Evolutionary conservation across 2,329 filamentous ascomycete genomes (phyloP).

Genomic region (Neoarthrinium moseri): DNA sequence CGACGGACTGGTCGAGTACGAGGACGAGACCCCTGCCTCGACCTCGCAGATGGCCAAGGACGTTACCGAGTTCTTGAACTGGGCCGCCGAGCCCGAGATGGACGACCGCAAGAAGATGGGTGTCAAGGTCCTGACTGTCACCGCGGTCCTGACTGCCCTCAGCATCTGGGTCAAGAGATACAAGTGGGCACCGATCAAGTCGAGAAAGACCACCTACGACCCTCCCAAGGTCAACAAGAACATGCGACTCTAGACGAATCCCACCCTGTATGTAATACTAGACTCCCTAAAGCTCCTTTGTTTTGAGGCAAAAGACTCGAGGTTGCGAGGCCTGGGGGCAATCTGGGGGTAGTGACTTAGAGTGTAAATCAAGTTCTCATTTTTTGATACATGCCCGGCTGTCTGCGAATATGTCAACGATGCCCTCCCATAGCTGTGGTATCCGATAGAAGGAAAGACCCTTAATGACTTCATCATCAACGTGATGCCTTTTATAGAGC

Average conservation of each 20-base stretch:
- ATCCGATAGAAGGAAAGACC: too few relatives aligned
- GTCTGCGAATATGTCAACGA: too few relatives aligned
- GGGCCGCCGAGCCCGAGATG: constrained; percentile 98
- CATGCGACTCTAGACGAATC: constrained; percentile 41
- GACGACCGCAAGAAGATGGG: constrained; percentile 99
- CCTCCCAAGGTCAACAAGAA: constrained; percentile 60
- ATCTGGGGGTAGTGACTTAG: constrained; percentile 32
- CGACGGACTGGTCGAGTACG: constrained; percentile 96
- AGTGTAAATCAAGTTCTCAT: constrained; percentile 38
- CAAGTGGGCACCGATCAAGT: constrained; percentile 98
- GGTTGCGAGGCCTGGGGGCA: constrained; percentile 24
- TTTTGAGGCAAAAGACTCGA: constrained; percentile 23
- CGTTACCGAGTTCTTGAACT: constrained; percentile 98
- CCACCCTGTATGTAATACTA: constrained; percentile 30
- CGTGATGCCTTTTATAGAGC: too few relatives aligned
- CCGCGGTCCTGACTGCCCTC: constrained; percentile 75
- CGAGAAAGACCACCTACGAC: constrained; percentile 87
- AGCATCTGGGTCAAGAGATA: constrained; percentile 99
- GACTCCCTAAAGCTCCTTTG: constrained; percentile 28
- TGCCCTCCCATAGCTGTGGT: too few relatives aligned
- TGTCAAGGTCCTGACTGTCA: constrained; percentile 87
- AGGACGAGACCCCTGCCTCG: constrained; percentile 90
- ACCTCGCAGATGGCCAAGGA: constrained; percentile 99
- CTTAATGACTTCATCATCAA: too few relatives aligned
- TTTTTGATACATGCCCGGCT: too few relatives aligned